A percentile compares a stretch with the other conserved stretches of the same genome.
These are phyloP conservation scores for Spathaspora boniae DNA, from an alignment of 805 yeast genomes.

Conservation along the genomic window DNA sequence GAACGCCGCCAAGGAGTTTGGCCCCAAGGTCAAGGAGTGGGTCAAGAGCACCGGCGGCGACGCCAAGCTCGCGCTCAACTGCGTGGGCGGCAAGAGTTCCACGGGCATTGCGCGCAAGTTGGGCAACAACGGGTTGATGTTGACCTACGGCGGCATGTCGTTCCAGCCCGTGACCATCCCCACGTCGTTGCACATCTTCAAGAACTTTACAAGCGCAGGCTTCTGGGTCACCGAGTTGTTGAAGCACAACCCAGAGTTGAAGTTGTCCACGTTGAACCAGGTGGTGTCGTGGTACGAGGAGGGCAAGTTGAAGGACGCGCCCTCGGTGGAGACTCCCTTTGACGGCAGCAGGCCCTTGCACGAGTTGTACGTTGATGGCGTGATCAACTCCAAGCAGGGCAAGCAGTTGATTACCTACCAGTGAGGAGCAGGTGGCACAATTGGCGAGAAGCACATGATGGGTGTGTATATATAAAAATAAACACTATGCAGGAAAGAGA, in stretches of 20 bases:
- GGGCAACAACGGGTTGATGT: conserved; percentile 66
- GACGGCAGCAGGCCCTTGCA: conserved; percentile 22
- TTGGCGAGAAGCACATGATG: too few relatives aligned
- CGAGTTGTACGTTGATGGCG: conserved; percentile 26
- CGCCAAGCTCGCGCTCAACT: conserved; percentile 79
- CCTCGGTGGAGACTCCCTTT: conserved; percentile 27
- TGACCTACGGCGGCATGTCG: conserved; percentile 98
- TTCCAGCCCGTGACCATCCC: conserved; percentile 92
- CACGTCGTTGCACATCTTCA: conserved; percentile 84
- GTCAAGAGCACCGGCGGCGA: conserved; percentile 45
- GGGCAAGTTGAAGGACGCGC: conserved; percentile 36
- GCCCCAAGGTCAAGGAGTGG: conserved; percentile 54
- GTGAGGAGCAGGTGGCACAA: too few relatives aligned
- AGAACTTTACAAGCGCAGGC: conserved; percentile 80
- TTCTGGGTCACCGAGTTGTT: conserved; percentile 80
- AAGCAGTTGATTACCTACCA: conserved; percentile 34
- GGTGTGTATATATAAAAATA: too few relatives aligned
- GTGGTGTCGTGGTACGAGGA: conserved; percentile 41
- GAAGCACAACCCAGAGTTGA: conserved; percentile 33
- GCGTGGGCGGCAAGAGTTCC: conserved; percentile 89
- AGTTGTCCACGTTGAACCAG: conserved; percentile 31
- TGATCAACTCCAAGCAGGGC: conserved; percentile 32
- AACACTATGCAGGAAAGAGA: too few relatives aligned
- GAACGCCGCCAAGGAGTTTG: conserved; percentile 65
- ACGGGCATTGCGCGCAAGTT: conserved; percentile 82